Evolutionary conservation across 2,329 filamentous ascomycete genomes (phyloP), one percentile per base, ranked within the genome.

Genomic region (Aureobasidium pullulans): DNA sequence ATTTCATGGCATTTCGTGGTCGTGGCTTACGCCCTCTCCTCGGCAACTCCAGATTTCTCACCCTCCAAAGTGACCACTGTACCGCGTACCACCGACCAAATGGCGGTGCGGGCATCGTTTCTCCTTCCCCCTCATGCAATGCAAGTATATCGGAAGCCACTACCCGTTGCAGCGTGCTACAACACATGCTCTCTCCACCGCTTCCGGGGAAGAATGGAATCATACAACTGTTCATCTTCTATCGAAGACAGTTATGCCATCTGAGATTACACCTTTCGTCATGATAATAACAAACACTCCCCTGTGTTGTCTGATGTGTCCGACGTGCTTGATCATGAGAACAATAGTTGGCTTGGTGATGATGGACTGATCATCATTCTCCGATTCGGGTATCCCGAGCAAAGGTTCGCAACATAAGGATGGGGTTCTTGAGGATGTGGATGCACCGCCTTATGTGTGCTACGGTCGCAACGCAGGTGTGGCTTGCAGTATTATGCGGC

Each of bases 141-240:
- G 50, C 39, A 54, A 29, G 19, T 42, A 23, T 29, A 32, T 34
- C 50, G 50, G 50, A 54, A 54, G 50, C 28, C 28, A 23, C 37
- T 9, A 54, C 10, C 50, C 50, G 50, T 54, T 54, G 37, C 49
- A 42, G 15, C 37, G 49, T 37, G n/a, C 49, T 42, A 50, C 47
- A 37, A 36, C 47, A 49, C 47, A 50, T 50, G 3, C 47, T 39
- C 32, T 39, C 9, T 28, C 31, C 15, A 40, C 23, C 13, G 19
- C 23, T 40, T 32, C 39, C 50, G 50, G 50, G 50, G 50, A 54
- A 16, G 23, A 40, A 52, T 39, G 49, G 49, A 40, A 42, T n/a
- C 13, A 10, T 9, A 11, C 23, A 53, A 53, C 49, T 39, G 49
- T 28, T 15, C 23, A 50, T 28, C 37, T 16, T 40, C 6, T 7